A percentile compares a stretch with the other conserved stretches of the same genome.
These are phyloP conservation scores for Diplodia corticola DNA, from an alignment of 2,329 filamentous ascomycete species.

Conservation along the genomic window DNA sequence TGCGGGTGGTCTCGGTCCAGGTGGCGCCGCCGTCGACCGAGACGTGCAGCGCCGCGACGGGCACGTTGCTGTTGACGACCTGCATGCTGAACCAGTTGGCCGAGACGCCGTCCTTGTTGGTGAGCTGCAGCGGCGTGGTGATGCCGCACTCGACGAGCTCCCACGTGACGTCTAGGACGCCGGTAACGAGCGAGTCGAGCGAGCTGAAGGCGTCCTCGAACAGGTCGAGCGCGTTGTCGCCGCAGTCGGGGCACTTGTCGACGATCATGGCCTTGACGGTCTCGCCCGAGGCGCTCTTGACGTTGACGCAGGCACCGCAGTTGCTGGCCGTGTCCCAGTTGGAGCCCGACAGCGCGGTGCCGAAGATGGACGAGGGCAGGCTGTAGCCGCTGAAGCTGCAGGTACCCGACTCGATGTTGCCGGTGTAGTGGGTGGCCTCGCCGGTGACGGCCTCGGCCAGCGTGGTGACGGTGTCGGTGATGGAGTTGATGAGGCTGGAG, in stretches of 20 bases:
- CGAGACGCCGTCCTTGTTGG: constrained; percentile 56
- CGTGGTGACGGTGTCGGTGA: not conserved
- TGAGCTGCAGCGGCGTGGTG: constrained; percentile 50
- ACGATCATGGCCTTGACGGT: constrained; percentile 65
- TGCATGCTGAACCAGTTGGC: constrained; percentile 62
- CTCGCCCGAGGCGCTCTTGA: constrained; percentile 59
- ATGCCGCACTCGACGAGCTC: constrained; percentile 55
- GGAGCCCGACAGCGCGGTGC: constrained; percentile 61
- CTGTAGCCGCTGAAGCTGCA: constrained; percentile 66
- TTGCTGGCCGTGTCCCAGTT: constrained; percentile 58
- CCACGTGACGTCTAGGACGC: constrained; percentile 54
- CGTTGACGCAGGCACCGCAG: constrained; percentile 63
- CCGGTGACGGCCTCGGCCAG: constrained; percentile 27
- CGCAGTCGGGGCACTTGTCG: constrained; percentile 60
- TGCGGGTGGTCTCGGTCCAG: constrained; percentile 58
- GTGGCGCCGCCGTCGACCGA: constrained; percentile 60
- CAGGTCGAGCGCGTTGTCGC: constrained; percentile 56
- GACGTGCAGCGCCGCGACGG: constrained; percentile 59
- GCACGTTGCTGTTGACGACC: constrained; percentile 63
- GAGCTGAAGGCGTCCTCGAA: constrained; percentile 53
- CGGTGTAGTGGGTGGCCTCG: constrained; percentile 41
- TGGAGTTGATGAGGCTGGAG: not conserved
- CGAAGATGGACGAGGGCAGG: constrained; percentile 59
- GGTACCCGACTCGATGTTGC: constrained; percentile 55
- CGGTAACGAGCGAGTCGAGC: constrained; percentile 47